Percentiles rank a stretch among this genome's conserved stretches.
phyloP scores from a whole-genome alignment of 2,329 filamentous ascomycete genomes.

The Blastomyces parvus region DNA sequence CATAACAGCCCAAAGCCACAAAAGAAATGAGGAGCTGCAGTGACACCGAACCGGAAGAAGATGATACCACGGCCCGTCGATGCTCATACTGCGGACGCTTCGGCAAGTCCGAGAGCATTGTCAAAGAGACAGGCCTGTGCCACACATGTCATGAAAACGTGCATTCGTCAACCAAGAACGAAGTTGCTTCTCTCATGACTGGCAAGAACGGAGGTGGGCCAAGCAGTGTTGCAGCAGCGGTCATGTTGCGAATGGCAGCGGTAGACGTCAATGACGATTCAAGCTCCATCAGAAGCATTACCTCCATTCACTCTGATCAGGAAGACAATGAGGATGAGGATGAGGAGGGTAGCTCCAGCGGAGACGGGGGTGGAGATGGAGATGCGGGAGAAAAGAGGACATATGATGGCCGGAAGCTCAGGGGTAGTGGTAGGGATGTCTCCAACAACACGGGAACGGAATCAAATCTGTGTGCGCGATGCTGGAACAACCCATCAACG shows the following conservation, averaged over 20 bases:
- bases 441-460: conserved; percentile 4
- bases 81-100: conserved; percentile 19
- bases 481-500: conserved; percentile 17
- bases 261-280: conserved; percentile 20
- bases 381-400: background rate
- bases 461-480: conserved; percentile 17
- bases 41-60: conserved; percentile 12
- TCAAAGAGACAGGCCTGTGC: conserved; percentile 13
- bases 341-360: background rate
- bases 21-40: conserved; percentile 15
- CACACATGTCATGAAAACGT: conserved; percentile 11
- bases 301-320: conserved; percentile 3
- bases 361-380: background rate
- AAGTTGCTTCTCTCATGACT: background rate
- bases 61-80: conserved; percentile 13
- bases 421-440: background rate
- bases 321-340: background rate
- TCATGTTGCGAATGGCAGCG: background rate
- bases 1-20: conserved; percentile 7
- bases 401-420: background rate
- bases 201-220: conserved; percentile 1
- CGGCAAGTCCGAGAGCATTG: conserved; percentile 9
- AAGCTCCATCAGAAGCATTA: conserved; percentile 1
- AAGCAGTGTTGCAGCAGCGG: conserved; percentile 1
- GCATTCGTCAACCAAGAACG: background rate